Conservation (phyloP, 2,329 filamentous ascomycete species). For the Ophiostoma fasciatum region DNA sequence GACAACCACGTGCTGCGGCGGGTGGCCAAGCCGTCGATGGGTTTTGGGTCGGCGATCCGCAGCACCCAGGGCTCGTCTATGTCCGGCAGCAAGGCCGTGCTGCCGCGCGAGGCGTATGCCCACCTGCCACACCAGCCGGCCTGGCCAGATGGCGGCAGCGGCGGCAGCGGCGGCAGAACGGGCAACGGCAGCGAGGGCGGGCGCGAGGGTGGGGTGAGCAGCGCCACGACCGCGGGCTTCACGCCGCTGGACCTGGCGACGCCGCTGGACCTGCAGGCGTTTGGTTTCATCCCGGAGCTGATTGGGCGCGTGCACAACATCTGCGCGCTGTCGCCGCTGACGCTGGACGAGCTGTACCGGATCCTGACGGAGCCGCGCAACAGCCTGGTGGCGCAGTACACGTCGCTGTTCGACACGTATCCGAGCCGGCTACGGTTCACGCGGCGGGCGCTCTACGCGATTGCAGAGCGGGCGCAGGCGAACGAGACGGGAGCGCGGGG, state of each 20-base stretch:
- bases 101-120: constrained; percentile 46
- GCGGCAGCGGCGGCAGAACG: too few species aligned
- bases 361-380: constrained; percentile 90
- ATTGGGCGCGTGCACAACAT: constrained; percentile 89
- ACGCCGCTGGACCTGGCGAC: constrained; percentile 57
- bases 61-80: constrained; percentile 33
- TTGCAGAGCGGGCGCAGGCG: constrained; percentile 52
- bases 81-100: constrained; percentile 36
- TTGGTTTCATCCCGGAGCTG: constrained; percentile 88
- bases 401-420: constrained; percentile 65
- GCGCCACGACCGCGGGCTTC: constrained; percentile 22
- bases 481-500: constrained; percentile 63
- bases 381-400: constrained; percentile 76
- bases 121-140: constrained; percentile 41
- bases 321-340: constrained; percentile 67
- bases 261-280: constrained; percentile 63
- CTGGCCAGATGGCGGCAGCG: constrained; percentile 12
- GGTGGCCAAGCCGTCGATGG: constrained; percentile 74
- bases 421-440: constrained; percentile 77
- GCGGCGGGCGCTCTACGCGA: constrained; percentile 59
- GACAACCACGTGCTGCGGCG: constrained; percentile 78
- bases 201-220: too few species aligned
- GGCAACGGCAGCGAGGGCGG: too few species aligned
- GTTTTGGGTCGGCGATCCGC: constrained; percentile 76
- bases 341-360: constrained; percentile 53